Conservation (phyloP, 352 stramenopile species). For the Globisporangium middletonii region DNA sequence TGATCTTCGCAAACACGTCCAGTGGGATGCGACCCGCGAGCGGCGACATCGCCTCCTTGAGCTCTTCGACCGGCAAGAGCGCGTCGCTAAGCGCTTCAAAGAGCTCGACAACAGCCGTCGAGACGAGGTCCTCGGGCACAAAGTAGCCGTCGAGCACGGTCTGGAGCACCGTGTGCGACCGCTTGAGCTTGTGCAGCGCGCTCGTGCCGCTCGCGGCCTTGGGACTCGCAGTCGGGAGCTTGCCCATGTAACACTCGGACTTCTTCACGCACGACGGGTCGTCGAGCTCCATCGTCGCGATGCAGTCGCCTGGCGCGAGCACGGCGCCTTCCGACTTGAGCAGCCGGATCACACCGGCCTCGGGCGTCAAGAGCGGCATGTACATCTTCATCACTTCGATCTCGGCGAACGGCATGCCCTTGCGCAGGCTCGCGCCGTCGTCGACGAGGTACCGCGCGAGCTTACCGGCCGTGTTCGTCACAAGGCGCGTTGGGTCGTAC, state of each 20-base stretch:
- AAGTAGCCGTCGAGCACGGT: conserved; percentile 94
- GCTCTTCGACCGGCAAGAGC: conserved; percentile 89
- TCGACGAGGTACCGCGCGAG: conserved; percentile 98
- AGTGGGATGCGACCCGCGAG: conserved; percentile 95
- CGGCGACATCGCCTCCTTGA: conserved; percentile 96
- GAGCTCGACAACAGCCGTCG: conserved; percentile 84
- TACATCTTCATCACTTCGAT: conserved; percentile 99
- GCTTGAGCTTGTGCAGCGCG: conserved; percentile 61
- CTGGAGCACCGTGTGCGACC: conserved; percentile 81
- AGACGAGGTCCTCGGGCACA: conserved; percentile 76
- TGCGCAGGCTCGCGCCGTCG: conserved; percentile 88
- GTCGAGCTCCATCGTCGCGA: conserved; percentile 97
- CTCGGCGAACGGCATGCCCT: conserved; percentile 83
- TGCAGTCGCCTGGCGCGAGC: conserved; percentile 93
- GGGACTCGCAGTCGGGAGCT: conserved; percentile 34
- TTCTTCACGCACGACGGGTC: conserved; percentile 96
- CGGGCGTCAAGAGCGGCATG: conserved; percentile 97
- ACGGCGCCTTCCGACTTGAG: conserved; percentile 95
- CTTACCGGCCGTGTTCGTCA: conserved; percentile 98
- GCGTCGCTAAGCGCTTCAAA: conserved; percentile 62
- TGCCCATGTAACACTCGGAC: conserved; percentile 89
- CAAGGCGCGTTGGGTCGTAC: conserved; percentile 97
- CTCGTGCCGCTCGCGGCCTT: conserved; percentile 33
- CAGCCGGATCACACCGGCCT: conserved; percentile 94
- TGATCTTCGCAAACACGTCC: conserved; percentile 89